phyloP scores from a whole-genome alignment of 2,329 filamentous ascomycete species.

The Aspergillus calidoustus region DNA sequence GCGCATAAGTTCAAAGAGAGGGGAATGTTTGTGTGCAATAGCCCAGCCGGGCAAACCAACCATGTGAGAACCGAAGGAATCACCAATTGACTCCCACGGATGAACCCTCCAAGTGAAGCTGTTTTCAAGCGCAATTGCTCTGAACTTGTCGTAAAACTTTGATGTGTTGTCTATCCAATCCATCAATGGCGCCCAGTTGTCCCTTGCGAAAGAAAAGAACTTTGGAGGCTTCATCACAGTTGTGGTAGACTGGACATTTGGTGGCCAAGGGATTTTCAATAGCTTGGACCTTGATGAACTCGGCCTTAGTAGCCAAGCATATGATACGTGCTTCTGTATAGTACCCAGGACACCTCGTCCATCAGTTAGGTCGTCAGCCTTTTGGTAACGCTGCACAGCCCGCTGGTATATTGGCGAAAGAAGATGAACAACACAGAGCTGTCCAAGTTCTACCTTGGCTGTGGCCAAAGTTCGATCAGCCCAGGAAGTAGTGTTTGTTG shows the following conservation, averaged over 20 bases:
- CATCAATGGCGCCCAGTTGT: background rate
- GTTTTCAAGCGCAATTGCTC: background rate
- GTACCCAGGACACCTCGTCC: background rate
- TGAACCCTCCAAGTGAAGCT: background rate
- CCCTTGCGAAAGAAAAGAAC: background rate
- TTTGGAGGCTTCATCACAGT: background rate
- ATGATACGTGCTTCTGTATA: background rate
- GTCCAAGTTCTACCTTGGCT: background rate
- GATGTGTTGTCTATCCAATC: background rate
- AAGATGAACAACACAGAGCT: background rate
- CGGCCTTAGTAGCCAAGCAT: background rate
- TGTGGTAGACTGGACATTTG: background rate
- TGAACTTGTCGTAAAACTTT: background rate
- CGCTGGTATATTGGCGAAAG: background rate
- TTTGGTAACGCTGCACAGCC: background rate
- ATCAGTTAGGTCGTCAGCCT: background rate
- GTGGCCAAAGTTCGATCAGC: background rate
- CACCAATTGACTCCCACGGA: background rate
- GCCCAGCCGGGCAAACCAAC: background rate
- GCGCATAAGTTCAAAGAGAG: conserved; percentile 37
- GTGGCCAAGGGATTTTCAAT: background rate
- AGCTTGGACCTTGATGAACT: background rate
- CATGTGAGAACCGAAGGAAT: background rate
- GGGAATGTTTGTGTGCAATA: background rate
- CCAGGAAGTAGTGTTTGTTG: background rate